phyloP scores from a whole-genome alignment of 2,329 filamentous ascomycete species.

The Neopestalotiopsis sp. region DNA sequence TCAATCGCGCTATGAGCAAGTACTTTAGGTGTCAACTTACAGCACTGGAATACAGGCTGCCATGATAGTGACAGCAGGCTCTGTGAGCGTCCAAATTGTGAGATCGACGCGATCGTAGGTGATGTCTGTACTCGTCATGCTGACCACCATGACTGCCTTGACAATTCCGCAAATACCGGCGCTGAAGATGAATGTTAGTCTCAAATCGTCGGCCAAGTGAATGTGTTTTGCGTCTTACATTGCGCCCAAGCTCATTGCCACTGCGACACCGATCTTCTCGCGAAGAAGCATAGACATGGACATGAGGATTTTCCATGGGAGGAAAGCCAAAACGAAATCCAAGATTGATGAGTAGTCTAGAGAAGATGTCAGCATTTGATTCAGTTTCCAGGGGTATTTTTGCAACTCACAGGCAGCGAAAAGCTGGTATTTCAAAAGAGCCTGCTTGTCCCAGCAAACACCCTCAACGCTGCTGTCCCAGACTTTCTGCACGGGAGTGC shows the following conservation, averaged over 20 bases:
- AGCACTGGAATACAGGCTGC: conserved; percentile 39
- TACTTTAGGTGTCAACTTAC: conserved; percentile 25
- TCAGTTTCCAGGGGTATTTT: not conserved
- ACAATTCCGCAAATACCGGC: conserved; percentile 39
- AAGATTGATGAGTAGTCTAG: conserved; percentile 40
- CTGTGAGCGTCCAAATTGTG: conserved; percentile 41
- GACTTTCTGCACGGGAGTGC: not conserved
- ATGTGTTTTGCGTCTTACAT: conserved; percentile 2
- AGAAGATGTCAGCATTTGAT: not conserved
- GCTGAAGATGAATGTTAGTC: conserved; percentile 23
- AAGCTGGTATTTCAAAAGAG: conserved; percentile 33
- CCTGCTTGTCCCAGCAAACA: conserved; percentile 11
- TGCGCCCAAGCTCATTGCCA: conserved; percentile 38
- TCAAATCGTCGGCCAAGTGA: too few relatives aligned
- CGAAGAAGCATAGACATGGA: conserved; percentile 36
- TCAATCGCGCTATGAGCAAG: not conserved
- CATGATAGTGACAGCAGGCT: conserved; percentile 42
- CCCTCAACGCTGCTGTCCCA: conserved; percentile 9
- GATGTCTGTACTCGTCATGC: conserved; percentile 37
- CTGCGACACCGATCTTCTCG: conserved; percentile 39
- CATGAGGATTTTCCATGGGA: conserved; percentile 41
- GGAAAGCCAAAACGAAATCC: conserved; percentile 38
- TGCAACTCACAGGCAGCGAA: conserved; percentile 37
- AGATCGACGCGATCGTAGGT: conserved; percentile 41
- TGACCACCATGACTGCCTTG: conserved; percentile 37